These are phyloP conservation scores for Hygrocybe punicea DNA, from an alignment of 768 basidiomycete genomes.

Conservation along the genomic window DNA sequence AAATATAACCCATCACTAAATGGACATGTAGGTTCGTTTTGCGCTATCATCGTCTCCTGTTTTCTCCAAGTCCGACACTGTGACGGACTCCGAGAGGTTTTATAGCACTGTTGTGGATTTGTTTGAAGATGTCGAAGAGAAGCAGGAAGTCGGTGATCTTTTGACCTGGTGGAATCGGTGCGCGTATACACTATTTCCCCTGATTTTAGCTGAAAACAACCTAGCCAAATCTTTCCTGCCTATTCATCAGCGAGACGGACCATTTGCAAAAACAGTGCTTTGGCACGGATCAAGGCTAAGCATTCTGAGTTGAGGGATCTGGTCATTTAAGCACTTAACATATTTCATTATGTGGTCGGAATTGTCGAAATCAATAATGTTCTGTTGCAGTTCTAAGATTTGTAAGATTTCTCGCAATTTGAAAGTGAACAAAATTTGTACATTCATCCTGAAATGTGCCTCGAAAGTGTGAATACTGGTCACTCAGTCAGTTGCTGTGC, in stretches of 20 bases:
- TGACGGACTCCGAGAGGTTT: constrained; percentile 1
- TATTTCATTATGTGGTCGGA: not conserved
- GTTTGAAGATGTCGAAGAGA: constrained; percentile 4
- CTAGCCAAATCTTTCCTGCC: not conserved
- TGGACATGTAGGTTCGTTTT: constrained; percentile 2
- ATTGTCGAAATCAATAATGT: not conserved
- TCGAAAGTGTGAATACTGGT: too few relatives aligned
- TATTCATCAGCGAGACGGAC: not conserved
- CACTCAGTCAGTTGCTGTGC: too few relatives aligned
- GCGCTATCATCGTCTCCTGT: constrained; percentile 5
- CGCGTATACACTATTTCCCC: not conserved
- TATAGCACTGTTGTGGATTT: not conserved
- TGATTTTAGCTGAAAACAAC: not conserved
- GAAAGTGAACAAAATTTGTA: too few relatives aligned
- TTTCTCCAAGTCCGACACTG: not conserved
- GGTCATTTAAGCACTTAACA: not conserved
- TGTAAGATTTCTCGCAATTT: too few relatives aligned
- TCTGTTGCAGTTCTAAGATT: too few relatives aligned
- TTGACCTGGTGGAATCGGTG: constrained; percentile 8
- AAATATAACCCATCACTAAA: not conserved
- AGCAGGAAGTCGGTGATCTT: not conserved
- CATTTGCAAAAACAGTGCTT: not conserved
- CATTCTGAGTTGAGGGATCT: not conserved
- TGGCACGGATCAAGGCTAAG: not conserved
- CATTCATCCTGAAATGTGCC: not conserved